Percentiles rank a stretch among this genome's conserved stretches.
Conservation (phyloP, 371 early-diverging fungal genomes). For the Blastocladiella emersonii region DNA sequence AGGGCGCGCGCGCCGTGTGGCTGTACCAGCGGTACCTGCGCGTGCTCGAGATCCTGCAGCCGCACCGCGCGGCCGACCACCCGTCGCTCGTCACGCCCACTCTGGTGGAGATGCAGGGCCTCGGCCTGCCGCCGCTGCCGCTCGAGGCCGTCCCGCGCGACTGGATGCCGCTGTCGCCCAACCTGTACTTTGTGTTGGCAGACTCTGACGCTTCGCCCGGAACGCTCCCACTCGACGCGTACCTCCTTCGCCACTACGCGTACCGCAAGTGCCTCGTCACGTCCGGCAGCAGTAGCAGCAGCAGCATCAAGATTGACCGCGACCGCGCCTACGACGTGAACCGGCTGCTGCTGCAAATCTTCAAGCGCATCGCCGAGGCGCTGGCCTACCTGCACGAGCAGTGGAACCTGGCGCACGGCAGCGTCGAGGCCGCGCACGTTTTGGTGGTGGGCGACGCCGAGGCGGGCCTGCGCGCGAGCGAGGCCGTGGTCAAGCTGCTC, state of each 20-base stretch:
- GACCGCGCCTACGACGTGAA: conserved; percentile 1
- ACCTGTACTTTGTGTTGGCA: background rate
- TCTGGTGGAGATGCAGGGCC: background rate
- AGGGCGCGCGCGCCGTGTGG: background rate
- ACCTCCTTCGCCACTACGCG: background rate
- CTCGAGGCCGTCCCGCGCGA: background rate
- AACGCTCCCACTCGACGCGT: background rate
- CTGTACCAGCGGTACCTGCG: background rate
- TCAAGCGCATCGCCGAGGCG: background rate
- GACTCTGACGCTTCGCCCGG: background rate
- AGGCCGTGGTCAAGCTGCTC: background rate
- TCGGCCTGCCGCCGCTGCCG: background rate
- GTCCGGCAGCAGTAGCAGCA: no score
- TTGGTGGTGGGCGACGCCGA: background rate
- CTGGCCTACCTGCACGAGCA: background rate
- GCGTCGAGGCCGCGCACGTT: background rate
- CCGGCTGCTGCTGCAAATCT: background rate
- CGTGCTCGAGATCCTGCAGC: background rate
- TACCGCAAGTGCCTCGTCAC: background rate
- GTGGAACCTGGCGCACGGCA: background rate
- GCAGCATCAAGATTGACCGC: no score
- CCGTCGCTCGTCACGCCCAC: background rate
- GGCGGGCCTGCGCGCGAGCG: background rate
- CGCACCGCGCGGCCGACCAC: background rate
- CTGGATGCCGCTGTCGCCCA: background rate